These are phyloP conservation scores for Gaeumannomyces tritici DNA, from an alignment of 2,329 filamentous ascomycete genomes.

Conservation along the genomic window DNA sequence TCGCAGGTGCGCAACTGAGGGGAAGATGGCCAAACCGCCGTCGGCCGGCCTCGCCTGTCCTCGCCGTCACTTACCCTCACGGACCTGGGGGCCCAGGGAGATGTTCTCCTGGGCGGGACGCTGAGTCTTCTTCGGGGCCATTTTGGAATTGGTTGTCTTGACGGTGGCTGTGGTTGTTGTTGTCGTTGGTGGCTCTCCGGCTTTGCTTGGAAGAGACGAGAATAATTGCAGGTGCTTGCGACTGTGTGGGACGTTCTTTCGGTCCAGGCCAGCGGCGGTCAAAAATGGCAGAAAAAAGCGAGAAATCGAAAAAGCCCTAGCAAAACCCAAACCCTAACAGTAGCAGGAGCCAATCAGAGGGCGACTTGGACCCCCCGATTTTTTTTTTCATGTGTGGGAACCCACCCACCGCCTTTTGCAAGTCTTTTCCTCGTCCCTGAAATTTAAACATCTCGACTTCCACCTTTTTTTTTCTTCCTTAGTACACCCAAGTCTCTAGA, in stretches of 20 bases:
- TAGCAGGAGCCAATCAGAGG: background rate
- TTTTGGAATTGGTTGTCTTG: constrained; percentile 33
- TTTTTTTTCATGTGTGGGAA: no score
- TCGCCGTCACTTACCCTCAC: constrained; percentile 61
- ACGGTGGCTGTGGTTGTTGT: constrained; percentile 18
- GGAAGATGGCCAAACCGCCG: background rate
- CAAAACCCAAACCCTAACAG: background rate
- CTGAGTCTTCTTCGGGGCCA: constrained; percentile 89
- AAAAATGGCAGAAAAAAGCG: background rate
- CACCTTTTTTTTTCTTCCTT: constrained; percentile 4
- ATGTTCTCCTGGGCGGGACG: constrained; percentile 92
- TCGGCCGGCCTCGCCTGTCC: background rate
- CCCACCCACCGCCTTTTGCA: background rate
- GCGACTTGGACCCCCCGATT: background rate
- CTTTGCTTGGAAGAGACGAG: background rate
- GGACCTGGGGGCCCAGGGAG: constrained; percentile 91
- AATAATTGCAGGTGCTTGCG: background rate
- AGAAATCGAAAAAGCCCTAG: background rate
- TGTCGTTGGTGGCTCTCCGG: constrained; percentile 4
- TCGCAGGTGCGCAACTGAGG: background rate
- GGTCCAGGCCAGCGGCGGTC: background rate
- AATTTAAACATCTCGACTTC: background rate
- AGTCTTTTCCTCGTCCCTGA: background rate
- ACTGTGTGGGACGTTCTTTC: background rate
- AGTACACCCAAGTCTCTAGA: constrained; percentile 4